Base-by-base conservation (phyloP, 148 eudicot genomes). In the Cornus kousa region DNA sequence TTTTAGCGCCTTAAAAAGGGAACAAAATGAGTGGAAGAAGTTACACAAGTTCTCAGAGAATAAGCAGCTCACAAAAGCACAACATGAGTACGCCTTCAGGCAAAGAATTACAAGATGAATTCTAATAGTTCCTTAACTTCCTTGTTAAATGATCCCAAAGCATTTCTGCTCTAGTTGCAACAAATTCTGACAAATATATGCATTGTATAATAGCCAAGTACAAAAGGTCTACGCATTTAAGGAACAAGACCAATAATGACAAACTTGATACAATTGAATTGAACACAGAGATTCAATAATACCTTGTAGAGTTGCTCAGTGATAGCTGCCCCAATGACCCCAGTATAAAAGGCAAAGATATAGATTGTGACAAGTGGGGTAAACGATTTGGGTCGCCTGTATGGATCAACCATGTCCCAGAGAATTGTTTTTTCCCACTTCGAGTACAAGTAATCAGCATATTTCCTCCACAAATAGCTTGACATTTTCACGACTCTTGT, bases 371-470 rank as follows among this genome's bases (percentile, higher is more conserved):
- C 96, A 72, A 95, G 91, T 73, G 98, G 96, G 9, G 94, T 91
- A 80, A 95, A 95, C 2, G 97, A 78, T 85, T 91, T 95, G 68
- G 97, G 97, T 5, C 94, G 85, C 78, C 91, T 84, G 78, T 88
- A 93, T 20, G 96, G 96, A 67, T 95, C 98, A 81, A 93, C 81
- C 96, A 91, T 91, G 82, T 90, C 96, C 98, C 98, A 95, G 23
- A 93, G 85, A 74, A 91, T 74, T 0, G 89, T 90, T 74, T 82
- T 91, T 79, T 95, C 93, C 98, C 96, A 93, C 84, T 90, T 95
- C 0, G 86, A 82, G 75, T 87, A 83, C 46, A 89, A 70, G 82
- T 93, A 86, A 82, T 95, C 95, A 28, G 97, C 97, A 86, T 95
- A 93, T 86, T 91, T 95, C 77, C 87, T 88, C 98, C 98, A 95